Evolutionary conservation across 2,329 filamentous ascomycete genomes (phyloP), one percentile per base, ranked within the genome.

Genomic region (Aspergillus fumigatiaffinis): DNA sequence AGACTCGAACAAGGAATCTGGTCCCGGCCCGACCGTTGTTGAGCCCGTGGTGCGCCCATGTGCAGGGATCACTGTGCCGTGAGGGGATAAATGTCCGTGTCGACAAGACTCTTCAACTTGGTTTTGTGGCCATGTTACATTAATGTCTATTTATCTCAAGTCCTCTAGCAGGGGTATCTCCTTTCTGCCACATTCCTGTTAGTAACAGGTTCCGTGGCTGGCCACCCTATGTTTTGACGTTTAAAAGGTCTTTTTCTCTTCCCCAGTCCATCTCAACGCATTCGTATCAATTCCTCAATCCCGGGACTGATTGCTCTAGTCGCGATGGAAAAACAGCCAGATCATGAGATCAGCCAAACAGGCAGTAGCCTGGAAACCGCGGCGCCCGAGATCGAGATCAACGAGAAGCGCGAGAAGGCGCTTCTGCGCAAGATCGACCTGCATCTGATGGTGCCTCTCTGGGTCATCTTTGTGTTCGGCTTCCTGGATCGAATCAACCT

Each of bases 401-500:
- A 53, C 32, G 25, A 42, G 29, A 56, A 52, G 50, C 29, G 25
- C 14, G 54, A 56, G 25, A 35, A 29, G 29, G 50, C 50, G 3
- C 50, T 56, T 35, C 42, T 64, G n/a, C 57, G 64, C 12, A 66
- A 66, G 52, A 63, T 66, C n/a, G 62, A 68, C 51, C 50, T 68
- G 20, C 64, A 64, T 44, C 53, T 66, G 7, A 61, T 66, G 59
- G 32, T 57, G 17, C 59, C 63, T 3, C 59, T 66, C 8, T 66
- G 58, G 60, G 50, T 64, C 17, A 53, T 67, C 9, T 65, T 65
- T 47, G 54, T 63, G 20, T 66, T 64, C 46, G 59, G 59, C 17
- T 64, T 64, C 56, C 57, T 67, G 14, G 64, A 67, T 38, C 57
- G 65, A 10, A 63, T 64, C 23, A 66, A 66, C 25, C 51, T 65